Percentiles rank a stretch among this genome's conserved stretches.
Evolutionary conservation across 2,329 filamentous ascomycete genomes (phyloP).

Genomic region (Xylaria sp.): DNA sequence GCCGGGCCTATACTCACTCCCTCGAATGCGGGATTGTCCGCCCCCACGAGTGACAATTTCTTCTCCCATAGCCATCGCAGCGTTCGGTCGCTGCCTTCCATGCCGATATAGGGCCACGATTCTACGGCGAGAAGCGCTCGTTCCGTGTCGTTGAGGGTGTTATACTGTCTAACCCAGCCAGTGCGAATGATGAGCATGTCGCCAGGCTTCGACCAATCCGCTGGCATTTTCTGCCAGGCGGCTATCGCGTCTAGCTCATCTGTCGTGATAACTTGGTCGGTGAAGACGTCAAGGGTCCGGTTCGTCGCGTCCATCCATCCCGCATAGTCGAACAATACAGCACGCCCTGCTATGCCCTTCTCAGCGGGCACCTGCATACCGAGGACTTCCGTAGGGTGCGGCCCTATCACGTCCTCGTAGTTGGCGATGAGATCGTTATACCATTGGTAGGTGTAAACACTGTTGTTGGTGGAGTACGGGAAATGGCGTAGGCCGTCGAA

Average conservation of each 20-base stretch:
- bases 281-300: constrained; percentile 24
- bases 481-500: constrained; percentile 32
- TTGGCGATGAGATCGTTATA: constrained; percentile 29
- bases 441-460: constrained; percentile 28
- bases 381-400: constrained; percentile 21
- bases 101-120: constrained; percentile 15
- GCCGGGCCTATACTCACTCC: not conserved
- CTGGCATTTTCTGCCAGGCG: constrained; percentile 27
- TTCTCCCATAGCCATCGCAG: constrained; percentile 33
- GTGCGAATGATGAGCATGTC: constrained; percentile 30
- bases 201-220: constrained; percentile 14
- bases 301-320: constrained; percentile 29
- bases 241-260: constrained; percentile 24
- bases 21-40: constrained; percentile 25
- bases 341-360: constrained; percentile 30
- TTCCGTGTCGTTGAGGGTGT: constrained; percentile 19
- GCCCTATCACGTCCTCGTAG: constrained; percentile 34
- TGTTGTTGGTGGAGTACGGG: constrained; percentile 29
- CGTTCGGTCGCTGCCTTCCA: constrained; percentile 21
- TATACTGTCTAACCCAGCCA: constrained; percentile 28
- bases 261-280: constrained; percentile 2
- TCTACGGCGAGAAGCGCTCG: constrained; percentile 17
- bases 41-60: constrained; percentile 20
- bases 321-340: constrained; percentile 29
- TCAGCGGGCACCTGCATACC: constrained; percentile 28